Base-by-base conservation (phyloP, 2,329 filamentous ascomycete species). In the Talaromyces sp. region DNA sequence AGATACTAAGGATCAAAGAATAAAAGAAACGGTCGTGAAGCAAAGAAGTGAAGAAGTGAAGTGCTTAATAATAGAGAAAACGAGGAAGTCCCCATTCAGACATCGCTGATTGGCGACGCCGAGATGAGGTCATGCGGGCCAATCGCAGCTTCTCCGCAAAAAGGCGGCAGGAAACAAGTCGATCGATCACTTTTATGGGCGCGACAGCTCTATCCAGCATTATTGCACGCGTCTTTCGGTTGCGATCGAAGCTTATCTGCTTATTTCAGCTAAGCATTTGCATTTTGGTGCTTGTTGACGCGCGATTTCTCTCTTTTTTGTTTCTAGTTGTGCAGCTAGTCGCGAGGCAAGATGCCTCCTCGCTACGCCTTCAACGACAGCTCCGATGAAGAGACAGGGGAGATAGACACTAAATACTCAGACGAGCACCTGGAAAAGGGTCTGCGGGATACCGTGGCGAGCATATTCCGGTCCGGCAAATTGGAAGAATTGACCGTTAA, bases 401-500 rank as follows among this genome's bases (percentile, higher is more conserved):
- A 2, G 56, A 41, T 35, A 8, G 13, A 31, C 2, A 41, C 27
- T 21, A 59, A 61, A 0, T 73, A 71, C 17, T 73, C 77, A 5
- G 71, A 77, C 53, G 61, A 68, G 26, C 50, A 56, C 14, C 64
- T 79, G n/a, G 75, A 77, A 61, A 68, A 71, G 46, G 70, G 67
- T 21, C 65, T 80, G 51, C 74, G 77, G 49, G 69, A 75, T 58
- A 68, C 71, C 14, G 76, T 78, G 32, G 68, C 68, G 14, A 63
- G 66, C n/a, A 68, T 76, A 54, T 75, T 69, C 65, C 67, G 69
- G 29, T 65, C 68, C 0, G 75, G 73, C 8, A 76, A 82, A 21
- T 69, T 73, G 32, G 80, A 84, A 6, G 78, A 84, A 56, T 71
- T 86, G 63, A 86, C 85, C 0, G 77, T 86, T 57, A 86, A 84